Base-by-base conservation (phyloP, 768 basidiomycete genomes). In the Lactifluus pinguis region DNA sequence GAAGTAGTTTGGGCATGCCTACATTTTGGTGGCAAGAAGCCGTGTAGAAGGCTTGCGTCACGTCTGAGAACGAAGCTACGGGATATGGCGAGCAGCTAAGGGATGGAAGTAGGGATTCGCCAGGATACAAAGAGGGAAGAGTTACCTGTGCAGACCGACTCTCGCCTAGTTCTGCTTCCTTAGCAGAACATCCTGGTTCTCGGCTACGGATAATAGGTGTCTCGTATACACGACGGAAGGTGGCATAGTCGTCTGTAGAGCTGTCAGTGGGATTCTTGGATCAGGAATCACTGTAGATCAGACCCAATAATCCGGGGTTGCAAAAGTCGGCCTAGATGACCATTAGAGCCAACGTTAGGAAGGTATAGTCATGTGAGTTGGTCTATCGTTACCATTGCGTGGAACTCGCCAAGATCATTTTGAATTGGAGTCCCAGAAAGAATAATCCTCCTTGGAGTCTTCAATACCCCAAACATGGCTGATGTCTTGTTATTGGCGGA, bases 341-440 rank as follows among this genome's bases (percentile, higher is more conserved):
- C 25, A 25, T 25, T 25, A 25, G 25, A 25, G 25, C 25, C 7
- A 41, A 30, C 39, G n/a, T 47, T 38, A 38, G 36, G 15, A 3
- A 11, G 29, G 8, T 4, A 8, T 8, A n/a, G 49, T 25, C 6
- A 48, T 13, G 30, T 68, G 21, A 2, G 17, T 25, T 39, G 4
- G 10, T 42, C 32, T 30, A 47, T 47, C 21, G 80, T 64, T 65
- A 93, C 94, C 95, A 98, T 98, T 4, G 93, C 83, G 72, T 97
- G 95, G 69, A 95, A 95, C 72, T 99, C 97, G 64, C 87, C 78
- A 32, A 99, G 74, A 71, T 98, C 92, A 72, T 99, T 99, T 71
- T 98, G 97, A 45, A 99, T 90, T 0, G 97, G 97, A 1, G 97
- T 99, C 36, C 97, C 97, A 0, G 94, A 94, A 4, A 99, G 77